phyloP scores from a whole-genome alignment of 164 flowering plant genomes.

The Chimonanthus salicifolius region DNA sequence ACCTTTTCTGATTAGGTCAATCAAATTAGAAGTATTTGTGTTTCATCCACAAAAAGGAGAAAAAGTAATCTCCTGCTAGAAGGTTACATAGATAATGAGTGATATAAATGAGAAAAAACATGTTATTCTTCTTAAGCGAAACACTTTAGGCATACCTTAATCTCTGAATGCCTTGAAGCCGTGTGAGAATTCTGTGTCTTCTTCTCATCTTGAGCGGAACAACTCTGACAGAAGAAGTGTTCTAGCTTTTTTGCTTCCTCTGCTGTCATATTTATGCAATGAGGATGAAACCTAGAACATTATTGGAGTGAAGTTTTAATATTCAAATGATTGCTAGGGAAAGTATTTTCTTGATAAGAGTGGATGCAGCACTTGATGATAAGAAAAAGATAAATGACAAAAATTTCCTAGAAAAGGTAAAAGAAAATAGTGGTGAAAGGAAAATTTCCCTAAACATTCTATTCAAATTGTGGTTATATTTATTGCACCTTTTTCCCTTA shows the following conservation, averaged over 20 bases:
- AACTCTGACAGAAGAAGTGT: constrained; percentile 64
- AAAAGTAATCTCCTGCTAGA: background rate
- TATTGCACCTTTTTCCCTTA: no score
- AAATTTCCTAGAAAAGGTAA: no score
- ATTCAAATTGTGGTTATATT: no score
- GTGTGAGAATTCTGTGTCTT: constrained; percentile 40
- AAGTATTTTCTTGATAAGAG: no score
- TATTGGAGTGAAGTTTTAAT: background rate
- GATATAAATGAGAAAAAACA: background rate
- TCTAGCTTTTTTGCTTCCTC: constrained; percentile 72
- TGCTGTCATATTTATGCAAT: constrained; percentile 62
- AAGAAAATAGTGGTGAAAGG: no score
- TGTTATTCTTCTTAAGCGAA: no score
- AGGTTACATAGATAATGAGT: background rate
- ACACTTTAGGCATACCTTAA: constrained; percentile 39
- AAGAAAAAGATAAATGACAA: no score
- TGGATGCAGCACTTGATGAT: no score
- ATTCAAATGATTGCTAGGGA: background rate
- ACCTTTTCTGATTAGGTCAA: no score
- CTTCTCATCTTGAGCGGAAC: constrained; percentile 55
- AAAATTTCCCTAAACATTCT: no score
- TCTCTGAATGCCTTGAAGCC: constrained; percentile 40
- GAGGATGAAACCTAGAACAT: constrained; percentile 72
- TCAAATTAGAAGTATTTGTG: no score
- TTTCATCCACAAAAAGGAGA: no score